Percentiles rank a stretch among this genome's conserved stretches.
Conservation (phyloP, 2,329 filamentous ascomycete species). For the Botrytis sinoallii region DNA sequence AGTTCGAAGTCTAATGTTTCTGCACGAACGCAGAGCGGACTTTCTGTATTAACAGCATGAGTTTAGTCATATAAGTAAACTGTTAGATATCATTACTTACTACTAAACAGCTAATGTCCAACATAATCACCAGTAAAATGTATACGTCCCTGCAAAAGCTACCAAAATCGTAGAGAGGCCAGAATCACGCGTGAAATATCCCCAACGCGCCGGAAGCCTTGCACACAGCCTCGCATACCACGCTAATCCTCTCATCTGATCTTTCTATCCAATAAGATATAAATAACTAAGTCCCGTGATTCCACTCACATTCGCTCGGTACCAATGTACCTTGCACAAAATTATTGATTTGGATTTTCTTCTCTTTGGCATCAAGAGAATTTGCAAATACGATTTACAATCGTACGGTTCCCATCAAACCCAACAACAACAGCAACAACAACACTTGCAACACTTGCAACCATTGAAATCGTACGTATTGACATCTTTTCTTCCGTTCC, state of each 20-base stretch:
- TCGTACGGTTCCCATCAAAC: not conserved
- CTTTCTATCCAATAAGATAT: not conserved
- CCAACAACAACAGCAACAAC: not conserved
- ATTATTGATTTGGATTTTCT: not conserved
- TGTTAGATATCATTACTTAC: not conserved
- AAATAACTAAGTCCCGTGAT: not conserved
- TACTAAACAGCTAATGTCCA: accelerated
- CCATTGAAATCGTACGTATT: not conserved
- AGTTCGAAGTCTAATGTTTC: not conserved
- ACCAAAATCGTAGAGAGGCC: not conserved
- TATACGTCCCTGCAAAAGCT: not conserved
- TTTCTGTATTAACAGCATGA: not conserved
- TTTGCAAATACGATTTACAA: not conserved
- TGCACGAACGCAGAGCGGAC: not conserved
- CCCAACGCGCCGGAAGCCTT: not conserved
- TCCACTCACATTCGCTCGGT: not conserved
- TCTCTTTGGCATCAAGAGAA: not conserved
- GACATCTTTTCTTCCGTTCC: too few relatives aligned
- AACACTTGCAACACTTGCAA: not conserved
- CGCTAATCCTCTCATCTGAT: not conserved
- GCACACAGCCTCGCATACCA: not conserved
- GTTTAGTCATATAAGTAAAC: not conserved
- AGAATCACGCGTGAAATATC: not conserved
- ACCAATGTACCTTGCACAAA: too few relatives aligned
- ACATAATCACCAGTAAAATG: too few relatives aligned